Base-by-base conservation (phyloP, 2,329 filamentous ascomycete genomes). In the Colletotrichum lindemuthianum region DNA sequence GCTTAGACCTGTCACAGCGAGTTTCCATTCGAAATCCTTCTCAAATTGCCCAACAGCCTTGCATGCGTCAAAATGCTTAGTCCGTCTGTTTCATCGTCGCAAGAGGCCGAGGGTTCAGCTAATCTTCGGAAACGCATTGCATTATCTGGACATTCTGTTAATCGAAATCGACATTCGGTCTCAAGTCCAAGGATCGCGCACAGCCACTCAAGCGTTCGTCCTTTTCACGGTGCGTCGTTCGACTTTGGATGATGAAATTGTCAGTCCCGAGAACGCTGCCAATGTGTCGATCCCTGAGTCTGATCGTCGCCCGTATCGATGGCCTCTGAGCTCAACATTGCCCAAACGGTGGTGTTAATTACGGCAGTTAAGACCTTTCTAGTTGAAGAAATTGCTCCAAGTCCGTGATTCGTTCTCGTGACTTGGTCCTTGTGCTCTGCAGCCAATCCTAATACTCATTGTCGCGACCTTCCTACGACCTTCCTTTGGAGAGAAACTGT, bases 1-100 rank as follows among this genome's bases (percentile, higher is more conserved):
- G 37, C 60, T 54, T 24, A 37, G 60, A 54, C 49, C 39, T 24
- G 56, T 60, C 49, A 60, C 49, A 15, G 56, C 60, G 37, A 9
- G 43, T 40, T 33, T 16, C 11, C n/a, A 15, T 34, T 24, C 49
- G 13, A 44, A 37, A 4, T 37, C 36, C 6, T 24, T 16, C 45
- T 51, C 39, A 60, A 39, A 12, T 41, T 15, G 16, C 24, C 34
- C 44, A 50, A 13, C 16, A 36, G 45, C 37, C 24, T 8, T 15
- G 36, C 44, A 55, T 1, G 40, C 57, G 51, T 65, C 47, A 44
- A 10, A 54, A 49, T 55, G 16, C 13, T 40, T 16, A n/a, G 11
- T 8, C 39, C 12, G 16, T 11, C 12, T 13, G 24, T 33, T 39
- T 59, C 34, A 10, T 45, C 15, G 16, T 41, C 39, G 15, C 15